Percentiles rank a stretch among this genome's conserved stretches.
These are phyloP conservation scores for Leavenworthia alabamica DNA, from an alignment of 345 rosid species.

Conservation along the genomic window DNA sequence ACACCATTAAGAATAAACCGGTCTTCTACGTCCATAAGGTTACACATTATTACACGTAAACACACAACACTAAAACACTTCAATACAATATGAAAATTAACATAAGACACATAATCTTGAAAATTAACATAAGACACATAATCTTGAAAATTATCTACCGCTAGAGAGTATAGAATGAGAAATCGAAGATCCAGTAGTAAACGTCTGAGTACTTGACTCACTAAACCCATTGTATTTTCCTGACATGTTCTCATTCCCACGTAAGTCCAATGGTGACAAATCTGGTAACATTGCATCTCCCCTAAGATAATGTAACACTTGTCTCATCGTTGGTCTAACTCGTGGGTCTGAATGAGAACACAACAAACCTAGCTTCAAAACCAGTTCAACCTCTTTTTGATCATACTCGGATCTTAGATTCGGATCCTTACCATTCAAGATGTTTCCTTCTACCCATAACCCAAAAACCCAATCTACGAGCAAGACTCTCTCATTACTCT, in stretches of 20 bases:
- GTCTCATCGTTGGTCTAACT: conserved; percentile 56
- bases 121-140: not conserved
- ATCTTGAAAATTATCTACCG: not conserved
- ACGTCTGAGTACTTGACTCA: not conserved
- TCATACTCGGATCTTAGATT: conserved; percentile 23
- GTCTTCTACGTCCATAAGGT: not conserved
- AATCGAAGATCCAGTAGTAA: not conserved
- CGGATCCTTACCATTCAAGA: conserved; percentile 47
- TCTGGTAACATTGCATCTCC: not conserved
- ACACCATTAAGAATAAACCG: not conserved
- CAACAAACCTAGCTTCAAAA: conserved; percentile 57
- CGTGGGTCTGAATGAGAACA: conserved; percentile 45
- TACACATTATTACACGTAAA: not conserved
- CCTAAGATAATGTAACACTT: conserved; percentile 49
- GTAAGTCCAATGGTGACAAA: not conserved
- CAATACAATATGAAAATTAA: too few species aligned
- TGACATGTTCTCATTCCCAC: not conserved
- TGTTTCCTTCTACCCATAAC: conserved; percentile 35
- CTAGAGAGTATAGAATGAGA: not conserved
- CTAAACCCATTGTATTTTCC: not conserved
- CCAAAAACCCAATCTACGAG: conserved; percentile 69
- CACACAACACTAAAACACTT: not conserved
- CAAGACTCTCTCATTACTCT: not conserved
- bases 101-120: not conserved
- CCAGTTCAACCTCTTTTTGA: conserved; percentile 40